A percentile compares a stretch with the other conserved stretches of the same genome.
These are phyloP conservation scores for Pseudognaphalium luteoalbum DNA, from an alignment of 129 eudicot species.

Conservation along the genomic window DNA sequence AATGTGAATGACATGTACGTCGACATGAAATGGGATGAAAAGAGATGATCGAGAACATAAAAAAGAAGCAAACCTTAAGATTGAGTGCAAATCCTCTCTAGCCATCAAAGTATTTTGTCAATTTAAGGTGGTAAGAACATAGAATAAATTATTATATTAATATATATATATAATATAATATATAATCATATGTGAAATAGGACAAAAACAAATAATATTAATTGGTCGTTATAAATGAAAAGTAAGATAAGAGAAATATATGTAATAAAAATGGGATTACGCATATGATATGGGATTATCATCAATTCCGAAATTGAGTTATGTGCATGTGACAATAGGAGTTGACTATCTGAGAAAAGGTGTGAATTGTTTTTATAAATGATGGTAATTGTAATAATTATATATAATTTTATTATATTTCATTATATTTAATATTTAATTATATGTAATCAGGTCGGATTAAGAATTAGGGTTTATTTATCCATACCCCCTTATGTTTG, in stretches of 20 bases:
- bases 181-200: neutral
- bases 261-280: neutral
- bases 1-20: neutral
- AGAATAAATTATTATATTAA: neutral
- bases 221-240: neutral
- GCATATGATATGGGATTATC: neutral
- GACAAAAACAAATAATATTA: neutral
- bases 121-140: neutral
- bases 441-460: too few relatives aligned
- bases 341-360: neutral
- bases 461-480: too few relatives aligned
- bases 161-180: too few relatives aligned
- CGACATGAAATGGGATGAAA: neutral
- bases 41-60: neutral
- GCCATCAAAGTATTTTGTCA: neutral
- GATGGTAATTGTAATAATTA: neutral
- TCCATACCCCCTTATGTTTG: too few relatives aligned
- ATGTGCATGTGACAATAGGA: neutral
- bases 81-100: neutral
- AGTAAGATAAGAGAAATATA: neutral
- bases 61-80: conserved; percentile 10
- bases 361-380: neutral
- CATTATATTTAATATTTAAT: too few relatives aligned
- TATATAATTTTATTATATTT: too few relatives aligned
- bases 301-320: neutral